Percentiles rank a stretch among this genome's conserved stretches.
phyloP scores from a whole-genome alignment of 345 rosid species.

The Dipteronia sinensis region DNA sequence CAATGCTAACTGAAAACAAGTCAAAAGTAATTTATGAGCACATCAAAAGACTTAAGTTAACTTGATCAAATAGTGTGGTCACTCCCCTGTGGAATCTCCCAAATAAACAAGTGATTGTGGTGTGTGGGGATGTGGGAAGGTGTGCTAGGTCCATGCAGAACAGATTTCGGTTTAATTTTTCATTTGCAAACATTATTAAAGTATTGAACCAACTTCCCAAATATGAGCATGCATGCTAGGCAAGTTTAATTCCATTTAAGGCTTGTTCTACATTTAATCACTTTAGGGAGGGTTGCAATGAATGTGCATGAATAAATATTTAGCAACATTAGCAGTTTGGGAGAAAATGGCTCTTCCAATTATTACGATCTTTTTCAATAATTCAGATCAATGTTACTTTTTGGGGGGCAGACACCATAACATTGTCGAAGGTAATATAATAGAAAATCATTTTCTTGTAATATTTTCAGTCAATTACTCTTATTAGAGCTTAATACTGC shows the following conservation, averaged over 20 bases:
- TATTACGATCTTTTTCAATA: not conserved
- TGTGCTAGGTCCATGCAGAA: not conserved
- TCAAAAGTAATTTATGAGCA: not conserved
- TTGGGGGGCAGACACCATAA: not conserved
- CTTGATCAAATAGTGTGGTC: not conserved
- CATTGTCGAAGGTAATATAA: not conserved
- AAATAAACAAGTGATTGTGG: not conserved
- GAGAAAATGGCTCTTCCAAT: not conserved
- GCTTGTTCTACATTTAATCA: not conserved
- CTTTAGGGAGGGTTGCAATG: not conserved
- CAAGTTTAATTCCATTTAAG: not conserved
- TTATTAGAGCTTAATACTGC: not conserved
- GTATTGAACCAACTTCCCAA: not conserved
- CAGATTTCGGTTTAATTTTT: not conserved
- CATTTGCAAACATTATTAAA: not conserved
- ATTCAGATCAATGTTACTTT: not conserved
- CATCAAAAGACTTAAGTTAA: not conserved
- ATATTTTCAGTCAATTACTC: not conserved
- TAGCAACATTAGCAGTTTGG: not conserved
- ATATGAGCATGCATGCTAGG: not conserved
- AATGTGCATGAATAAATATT: not conserved
- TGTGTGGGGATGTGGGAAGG: not conserved
- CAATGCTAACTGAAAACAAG: conserved; percentile 1
- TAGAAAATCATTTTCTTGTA: not conserved
- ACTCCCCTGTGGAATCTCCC: not conserved